Evolutionary conservation across 148 eudicot genomes (phyloP).

Genomic region (Rhododendron mucronatum): DNA sequence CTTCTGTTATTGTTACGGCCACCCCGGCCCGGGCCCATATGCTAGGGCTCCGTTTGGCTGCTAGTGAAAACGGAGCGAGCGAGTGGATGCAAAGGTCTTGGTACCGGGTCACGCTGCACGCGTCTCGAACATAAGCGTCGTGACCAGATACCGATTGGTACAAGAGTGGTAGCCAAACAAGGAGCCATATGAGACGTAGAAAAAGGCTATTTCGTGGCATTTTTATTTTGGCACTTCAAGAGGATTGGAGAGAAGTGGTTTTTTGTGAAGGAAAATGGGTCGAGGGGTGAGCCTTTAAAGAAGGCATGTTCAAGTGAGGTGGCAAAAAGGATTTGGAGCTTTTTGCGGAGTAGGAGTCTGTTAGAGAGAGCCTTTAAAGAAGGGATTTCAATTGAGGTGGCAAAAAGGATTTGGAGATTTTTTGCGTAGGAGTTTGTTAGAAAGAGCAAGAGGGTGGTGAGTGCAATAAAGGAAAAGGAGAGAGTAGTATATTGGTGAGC

Average conservation of each 20-base stretch:
- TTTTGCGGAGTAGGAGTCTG: neutral
- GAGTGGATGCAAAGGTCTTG: conserved; percentile 46
- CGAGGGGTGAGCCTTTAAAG: neutral
- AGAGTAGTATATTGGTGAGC: neutral
- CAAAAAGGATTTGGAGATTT: neutral
- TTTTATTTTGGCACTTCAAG: neutral
- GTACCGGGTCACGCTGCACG: conserved; percentile 63
- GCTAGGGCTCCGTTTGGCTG: conserved; percentile 44
- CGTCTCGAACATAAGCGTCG: conserved; percentile 40
- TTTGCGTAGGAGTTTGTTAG: conserved; percentile 3
- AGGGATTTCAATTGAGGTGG: neutral
- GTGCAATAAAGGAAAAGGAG: conserved; percentile 30
- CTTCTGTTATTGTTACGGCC: conserved; percentile 54
- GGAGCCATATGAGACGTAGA: neutral
- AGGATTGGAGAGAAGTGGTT: neutral
- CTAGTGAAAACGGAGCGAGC: conserved; percentile 45
- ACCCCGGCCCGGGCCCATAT: conserved; percentile 72
- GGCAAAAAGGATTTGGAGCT: neutral
- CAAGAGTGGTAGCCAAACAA: neutral
- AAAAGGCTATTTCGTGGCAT: neutral
- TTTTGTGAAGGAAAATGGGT: neutral
- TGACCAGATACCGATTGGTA: neutral
- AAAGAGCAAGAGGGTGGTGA: conserved; percentile 39
- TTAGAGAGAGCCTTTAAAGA: conserved; percentile 6
- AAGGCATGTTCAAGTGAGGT: neutral